Percentiles rank a stretch among this genome's conserved stretches.
Evolutionary conservation across 2,329 filamentous ascomycete species (phyloP).

Genomic region (Ambrosiella xylebori): DNA sequence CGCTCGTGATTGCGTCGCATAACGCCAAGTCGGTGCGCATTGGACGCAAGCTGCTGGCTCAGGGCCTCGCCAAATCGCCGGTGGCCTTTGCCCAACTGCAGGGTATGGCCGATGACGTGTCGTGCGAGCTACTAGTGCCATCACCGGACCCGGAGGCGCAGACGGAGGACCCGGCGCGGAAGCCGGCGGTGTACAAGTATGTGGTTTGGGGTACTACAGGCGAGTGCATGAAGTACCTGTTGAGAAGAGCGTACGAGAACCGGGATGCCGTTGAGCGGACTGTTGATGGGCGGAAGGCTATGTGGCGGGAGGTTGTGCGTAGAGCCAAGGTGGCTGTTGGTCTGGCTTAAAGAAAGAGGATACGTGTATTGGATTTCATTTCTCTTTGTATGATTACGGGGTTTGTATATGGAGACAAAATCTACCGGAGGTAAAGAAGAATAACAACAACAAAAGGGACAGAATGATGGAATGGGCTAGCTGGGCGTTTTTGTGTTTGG

Average conservation of each 20-base stretch:
- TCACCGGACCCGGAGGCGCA: constrained; percentile 3
- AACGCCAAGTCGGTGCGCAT: constrained; percentile 55
- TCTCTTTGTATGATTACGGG: background rate
- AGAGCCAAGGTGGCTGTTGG: constrained; percentile 30
- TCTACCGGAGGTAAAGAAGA: too few species aligned
- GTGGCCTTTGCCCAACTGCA: constrained; percentile 52
- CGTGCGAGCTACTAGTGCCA: constrained; percentile 36
- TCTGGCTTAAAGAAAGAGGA: constrained; percentile 17
- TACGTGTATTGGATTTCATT: background rate
- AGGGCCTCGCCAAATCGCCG: constrained; percentile 23
- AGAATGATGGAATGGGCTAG: too few species aligned
- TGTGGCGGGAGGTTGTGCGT: constrained; percentile 43
- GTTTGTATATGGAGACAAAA: background rate
- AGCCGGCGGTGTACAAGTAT: constrained; percentile 42
- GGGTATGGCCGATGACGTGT: constrained; percentile 92
- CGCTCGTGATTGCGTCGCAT: constrained; percentile 65
- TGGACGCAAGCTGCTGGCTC: constrained; percentile 34
- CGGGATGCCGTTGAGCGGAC: constrained; percentile 51
- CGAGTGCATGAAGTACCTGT: constrained; percentile 75
- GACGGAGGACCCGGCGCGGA: constrained; percentile 1
- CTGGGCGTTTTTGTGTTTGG: too few species aligned
- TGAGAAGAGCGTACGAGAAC: constrained; percentile 49
- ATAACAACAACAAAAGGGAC: too few species aligned
- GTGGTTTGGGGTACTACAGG: constrained; percentile 52
- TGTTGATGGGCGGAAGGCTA: constrained; percentile 41